These are phyloP conservation scores for Saccharomyces hybrid DNA, from an alignment of 1,139 yeast genomes.

Conservation along the genomic window DNA sequence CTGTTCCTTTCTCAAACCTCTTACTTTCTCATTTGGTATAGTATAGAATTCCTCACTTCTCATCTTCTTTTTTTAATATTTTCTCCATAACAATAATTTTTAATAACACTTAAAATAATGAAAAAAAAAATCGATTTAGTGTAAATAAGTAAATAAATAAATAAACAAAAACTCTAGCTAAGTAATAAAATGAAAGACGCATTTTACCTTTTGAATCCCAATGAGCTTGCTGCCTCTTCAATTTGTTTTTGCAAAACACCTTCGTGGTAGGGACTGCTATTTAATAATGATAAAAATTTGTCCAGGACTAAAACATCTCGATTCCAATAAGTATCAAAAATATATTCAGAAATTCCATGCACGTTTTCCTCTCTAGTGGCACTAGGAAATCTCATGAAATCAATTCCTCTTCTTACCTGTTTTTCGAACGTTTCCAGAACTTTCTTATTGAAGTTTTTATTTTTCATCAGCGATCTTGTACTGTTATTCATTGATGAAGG, in stretches of 20 bases:
- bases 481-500: not conserved
- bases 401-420: slow-evolving; percentile 27
- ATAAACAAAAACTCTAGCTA: slow-evolving; percentile 38
- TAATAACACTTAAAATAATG: not conserved
- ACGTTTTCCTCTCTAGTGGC: slow-evolving; percentile 32
- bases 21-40: no score
- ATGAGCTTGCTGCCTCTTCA: slow-evolving; percentile 29
- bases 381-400: slow-evolving; percentile 29
- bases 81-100: not conserved
- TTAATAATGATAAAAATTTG: slow-evolving; percentile 22
- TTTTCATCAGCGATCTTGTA: not conserved
- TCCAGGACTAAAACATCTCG: slow-evolving; percentile 23
- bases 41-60: no score
- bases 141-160: slow-evolving; percentile 62
- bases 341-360: slow-evolving; percentile 29
- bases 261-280: slow-evolving; percentile 24
- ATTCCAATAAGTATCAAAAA: slow-evolving; percentile 32
- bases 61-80: not conserved
- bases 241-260: slow-evolving; percentile 29
- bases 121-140: not conserved
- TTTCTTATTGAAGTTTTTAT: slow-evolving; percentile 1
- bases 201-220: slow-evolving; percentile 26
- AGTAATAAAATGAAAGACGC: not conserved
- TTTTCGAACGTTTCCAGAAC: slow-evolving; percentile 23
- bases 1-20: no score